A percentile compares a stretch with the other conserved stretches of the same genome.
Conservation (phyloP, 2,329 filamentous ascomycete species). For the Sporothrix brunneoviolacea region DNA sequence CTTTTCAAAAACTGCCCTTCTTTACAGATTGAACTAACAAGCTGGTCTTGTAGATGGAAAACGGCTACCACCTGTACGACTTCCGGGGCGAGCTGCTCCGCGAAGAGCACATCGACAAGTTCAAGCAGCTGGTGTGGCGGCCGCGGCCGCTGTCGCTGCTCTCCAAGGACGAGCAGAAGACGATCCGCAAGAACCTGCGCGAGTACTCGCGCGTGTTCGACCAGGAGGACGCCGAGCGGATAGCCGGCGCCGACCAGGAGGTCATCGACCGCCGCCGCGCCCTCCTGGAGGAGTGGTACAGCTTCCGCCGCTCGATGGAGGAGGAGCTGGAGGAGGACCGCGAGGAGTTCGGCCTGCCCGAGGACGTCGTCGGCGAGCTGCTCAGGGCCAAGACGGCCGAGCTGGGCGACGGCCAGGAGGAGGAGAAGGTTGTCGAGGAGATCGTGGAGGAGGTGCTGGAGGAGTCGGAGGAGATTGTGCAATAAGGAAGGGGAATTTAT, state of each 20-base stretch:
- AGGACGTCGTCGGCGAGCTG: slow-evolving; percentile 56
- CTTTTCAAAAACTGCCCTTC: not conserved
- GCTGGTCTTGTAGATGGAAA: slow-evolving; percentile 74
- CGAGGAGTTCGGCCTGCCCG: slow-evolving; percentile 57
- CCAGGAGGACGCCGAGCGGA: slow-evolving; percentile 87
- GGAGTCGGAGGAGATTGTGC: slow-evolving; percentile 74
- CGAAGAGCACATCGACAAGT: slow-evolving; percentile 90
- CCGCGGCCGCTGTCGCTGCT: slow-evolving; percentile 87
- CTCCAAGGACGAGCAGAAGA: slow-evolving; percentile 93
- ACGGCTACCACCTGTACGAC: slow-evolving; percentile 96
- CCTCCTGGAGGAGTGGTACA: slow-evolving; percentile 80
- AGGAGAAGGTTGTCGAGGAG: slow-evolving; percentile 79
- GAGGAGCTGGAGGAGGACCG: slow-evolving; percentile 67
- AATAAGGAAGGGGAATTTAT: too few relatives aligned
- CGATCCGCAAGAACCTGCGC: slow-evolving; percentile 94
- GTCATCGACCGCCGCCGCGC: slow-evolving; percentile 82
- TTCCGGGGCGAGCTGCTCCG: slow-evolving; percentile 86
- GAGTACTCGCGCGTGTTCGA: slow-evolving; percentile 95
- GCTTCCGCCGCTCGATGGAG: slow-evolving; percentile 71
- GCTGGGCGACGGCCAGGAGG: slow-evolving; percentile 56
- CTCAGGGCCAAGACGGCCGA: slow-evolving; percentile 49
- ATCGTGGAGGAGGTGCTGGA: slow-evolving; percentile 76
- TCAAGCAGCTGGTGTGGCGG: slow-evolving; percentile 96
- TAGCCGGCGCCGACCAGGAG: slow-evolving; percentile 86
- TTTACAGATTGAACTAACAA: slow-evolving; percentile 11